Base-by-base conservation (phyloP, 1,139 yeast species). In the Blastobotrys niveus region DNA sequence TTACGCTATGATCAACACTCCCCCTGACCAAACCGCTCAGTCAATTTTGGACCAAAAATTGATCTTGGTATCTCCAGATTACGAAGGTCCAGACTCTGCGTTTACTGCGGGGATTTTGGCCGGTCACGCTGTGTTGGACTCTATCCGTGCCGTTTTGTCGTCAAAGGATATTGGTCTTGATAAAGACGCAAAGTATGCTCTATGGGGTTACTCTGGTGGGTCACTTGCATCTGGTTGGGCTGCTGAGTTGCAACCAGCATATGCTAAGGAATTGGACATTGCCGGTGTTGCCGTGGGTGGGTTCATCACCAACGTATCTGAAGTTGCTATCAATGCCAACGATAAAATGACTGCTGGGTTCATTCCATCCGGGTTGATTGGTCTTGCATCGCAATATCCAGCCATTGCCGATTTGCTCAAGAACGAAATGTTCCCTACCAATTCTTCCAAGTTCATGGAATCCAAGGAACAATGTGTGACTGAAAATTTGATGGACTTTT, bases 171-270 rank as follows among this genome's bases (percentile, higher is more conserved):
- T 51, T 15, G 45, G 45, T 7, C 22, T 48, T 15, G 26, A 38
- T 24, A 33, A 47, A 37, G 45, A 49, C 22, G 38, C 53, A 29
- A 47, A 43, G 21, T 33, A 48, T 18, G 61, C 53, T 10, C 45
- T 59, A 42, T 52, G 50, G 49, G 65, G 65, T 6, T 61, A 58
- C 54, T 61, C 64, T 17, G 63, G 63, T 14, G 64, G 61, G n/a
- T 56, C 62, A 2, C 39, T 53, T 14, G 61, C 64, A 9, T 32
- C 60, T 21, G 65, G 62, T 12, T 59, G 60, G 61, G 65, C 64
- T 5, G 61, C 61, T 5, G 59, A 61, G 50, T 47, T 60, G 22
- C 59, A 58, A 36, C 48, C 47, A 3, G 9, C 43, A 10, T 61
- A 61, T 30, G 64, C 64, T 2, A 61, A 61, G 3, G 64, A 61